A percentile compares a stretch with the other conserved stretches of the same genome.
Conservation (phyloP, 345 rosid species). For the Turritis glabra region DNA sequence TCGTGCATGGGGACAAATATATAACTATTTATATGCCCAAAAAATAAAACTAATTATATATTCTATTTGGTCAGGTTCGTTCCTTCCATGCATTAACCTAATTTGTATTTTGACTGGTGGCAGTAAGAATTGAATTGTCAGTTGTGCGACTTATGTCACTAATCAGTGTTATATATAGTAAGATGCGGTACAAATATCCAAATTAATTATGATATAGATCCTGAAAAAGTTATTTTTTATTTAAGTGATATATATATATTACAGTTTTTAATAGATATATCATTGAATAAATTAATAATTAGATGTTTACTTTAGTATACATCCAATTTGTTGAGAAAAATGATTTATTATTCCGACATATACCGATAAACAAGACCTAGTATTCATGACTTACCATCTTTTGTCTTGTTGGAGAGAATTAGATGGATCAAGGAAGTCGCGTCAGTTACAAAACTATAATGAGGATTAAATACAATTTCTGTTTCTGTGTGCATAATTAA, state of each 20-base stretch:
- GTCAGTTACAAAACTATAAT: slow-evolving; percentile 16
- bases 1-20: slow-evolving; percentile 27
- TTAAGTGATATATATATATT: too few relatives aligned
- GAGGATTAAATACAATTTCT: not conserved
- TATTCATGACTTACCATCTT: slow-evolving; percentile 2
- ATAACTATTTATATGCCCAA: not conserved
- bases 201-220: not conserved
- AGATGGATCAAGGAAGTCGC: not conserved
- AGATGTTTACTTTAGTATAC: too few relatives aligned
- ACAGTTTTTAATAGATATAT: too few relatives aligned
- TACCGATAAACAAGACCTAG: not conserved
- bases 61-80: not conserved
- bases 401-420: not conserved
- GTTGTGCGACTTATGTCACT: not conserved
- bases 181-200: not conserved
- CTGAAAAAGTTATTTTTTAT: not conserved
- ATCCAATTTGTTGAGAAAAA: not conserved
- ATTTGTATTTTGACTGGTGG: not conserved
- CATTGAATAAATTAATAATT: too few relatives aligned
- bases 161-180: not conserved
- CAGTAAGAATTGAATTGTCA: not conserved
- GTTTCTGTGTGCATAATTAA: not conserved
- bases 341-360: not conserved
- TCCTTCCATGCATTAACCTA: not conserved
- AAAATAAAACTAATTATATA: not conserved